Evolutionary conservation across 164 flowering plant species (phyloP).

Genomic region (Aristolochia fimbriata): DNA sequence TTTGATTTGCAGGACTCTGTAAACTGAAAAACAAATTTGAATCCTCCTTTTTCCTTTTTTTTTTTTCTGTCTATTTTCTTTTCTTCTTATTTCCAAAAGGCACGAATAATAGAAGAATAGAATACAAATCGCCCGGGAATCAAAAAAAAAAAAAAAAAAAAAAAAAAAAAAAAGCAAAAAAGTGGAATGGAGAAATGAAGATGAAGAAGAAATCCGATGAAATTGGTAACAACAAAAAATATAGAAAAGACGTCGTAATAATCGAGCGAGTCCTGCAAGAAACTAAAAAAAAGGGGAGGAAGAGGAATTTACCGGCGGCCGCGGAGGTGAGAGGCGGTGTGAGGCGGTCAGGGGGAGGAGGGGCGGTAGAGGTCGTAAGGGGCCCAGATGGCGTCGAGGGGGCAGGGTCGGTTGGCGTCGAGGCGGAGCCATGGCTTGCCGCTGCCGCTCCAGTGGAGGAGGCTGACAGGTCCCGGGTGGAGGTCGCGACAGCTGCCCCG

Average conservation of each 20-base stretch:
- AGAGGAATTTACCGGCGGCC: slow-evolving; percentile 27
- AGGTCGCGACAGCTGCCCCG: slow-evolving; percentile 82
- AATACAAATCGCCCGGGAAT: slow-evolving; percentile 5
- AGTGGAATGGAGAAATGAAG: background rate
- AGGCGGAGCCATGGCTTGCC: slow-evolving; percentile 97
- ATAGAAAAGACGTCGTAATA: too few relatives aligned
- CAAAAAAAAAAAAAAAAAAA: background rate
- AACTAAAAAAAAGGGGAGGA: background rate
- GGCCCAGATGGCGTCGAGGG: slow-evolving; percentile 79
- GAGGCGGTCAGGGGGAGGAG: slow-evolving; percentile 15
- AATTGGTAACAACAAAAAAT: background rate
- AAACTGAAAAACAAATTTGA: slow-evolving; percentile 10
- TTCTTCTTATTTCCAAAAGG: slow-evolving; percentile 15
- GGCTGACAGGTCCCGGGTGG: slow-evolving; percentile 86
- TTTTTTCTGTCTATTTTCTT: slow-evolving; percentile 8
- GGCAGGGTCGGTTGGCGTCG: slow-evolving; percentile 65
- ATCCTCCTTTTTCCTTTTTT: slow-evolving; percentile 14
- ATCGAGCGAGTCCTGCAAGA: background rate
- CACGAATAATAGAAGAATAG: slow-evolving; percentile 17
- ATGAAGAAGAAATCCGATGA: too few relatives aligned
- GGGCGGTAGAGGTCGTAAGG: slow-evolving; percentile 73
- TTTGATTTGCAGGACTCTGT: too few relatives aligned
- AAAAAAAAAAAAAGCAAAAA: slow-evolving; percentile 26
- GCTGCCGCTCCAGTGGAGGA: slow-evolving; percentile 92
- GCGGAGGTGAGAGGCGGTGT: too few relatives aligned